A percentile compares a stretch with the other conserved stretches of the same genome.
phyloP scores from a whole-genome alignment of 106 monocot species.

The Amphibolis antarctica region DNA sequence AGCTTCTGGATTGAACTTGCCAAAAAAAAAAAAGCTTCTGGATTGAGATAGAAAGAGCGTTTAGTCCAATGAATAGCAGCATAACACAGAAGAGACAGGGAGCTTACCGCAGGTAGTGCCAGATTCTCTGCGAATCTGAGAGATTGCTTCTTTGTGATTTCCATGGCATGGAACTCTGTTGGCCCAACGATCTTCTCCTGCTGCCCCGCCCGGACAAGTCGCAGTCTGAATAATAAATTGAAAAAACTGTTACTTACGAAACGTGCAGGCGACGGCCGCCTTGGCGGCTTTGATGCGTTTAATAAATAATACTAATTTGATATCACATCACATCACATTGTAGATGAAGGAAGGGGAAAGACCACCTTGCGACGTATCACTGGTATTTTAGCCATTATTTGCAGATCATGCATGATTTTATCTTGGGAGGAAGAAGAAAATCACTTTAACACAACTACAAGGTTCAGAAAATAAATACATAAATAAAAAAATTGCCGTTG shows the following conservation, averaged over 20 bases:
- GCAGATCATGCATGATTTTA: too few relatives aligned
- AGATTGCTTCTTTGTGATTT: neutral
- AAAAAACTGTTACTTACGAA: neutral
- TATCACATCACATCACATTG: neutral
- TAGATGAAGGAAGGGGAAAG: neutral
- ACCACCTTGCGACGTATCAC: too few relatives aligned
- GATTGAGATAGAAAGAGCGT: neutral
- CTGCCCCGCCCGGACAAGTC: neutral
- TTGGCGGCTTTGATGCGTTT: neutral
- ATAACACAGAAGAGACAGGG: constrained; percentile 2
- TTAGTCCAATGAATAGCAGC: neutral
- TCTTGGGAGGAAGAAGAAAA: too few relatives aligned
- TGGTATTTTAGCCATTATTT: too few relatives aligned
- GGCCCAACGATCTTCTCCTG: neutral
- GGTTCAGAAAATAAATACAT: too few relatives aligned
- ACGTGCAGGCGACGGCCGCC: neutral
- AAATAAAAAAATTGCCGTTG: too few relatives aligned
- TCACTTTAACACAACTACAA: too few relatives aligned
- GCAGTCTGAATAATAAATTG: neutral
- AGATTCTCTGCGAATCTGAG: constrained; percentile 11
- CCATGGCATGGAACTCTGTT: neutral
- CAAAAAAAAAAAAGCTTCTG: neutral
- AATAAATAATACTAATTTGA: too few relatives aligned
- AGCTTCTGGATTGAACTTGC: neutral
- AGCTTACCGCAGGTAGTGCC: constrained; percentile 1